Conservation (phyloP, 78 protist genomes). For the Isochrysis galbana region DNA sequence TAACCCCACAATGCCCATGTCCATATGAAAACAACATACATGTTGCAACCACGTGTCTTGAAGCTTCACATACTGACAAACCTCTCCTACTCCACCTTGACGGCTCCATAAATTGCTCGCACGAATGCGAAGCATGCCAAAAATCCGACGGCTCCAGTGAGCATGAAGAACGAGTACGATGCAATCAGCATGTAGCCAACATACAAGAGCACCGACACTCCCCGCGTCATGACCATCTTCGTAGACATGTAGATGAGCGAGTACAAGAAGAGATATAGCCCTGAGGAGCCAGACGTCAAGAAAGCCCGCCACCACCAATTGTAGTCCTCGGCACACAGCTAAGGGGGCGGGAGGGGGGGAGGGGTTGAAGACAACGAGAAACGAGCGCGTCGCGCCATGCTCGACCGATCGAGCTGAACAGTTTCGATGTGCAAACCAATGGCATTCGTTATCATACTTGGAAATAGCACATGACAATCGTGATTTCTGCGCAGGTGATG, state of each 20-base stretch:
- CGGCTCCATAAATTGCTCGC: constrained; percentile 34
- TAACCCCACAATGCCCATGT: too few relatives aligned
- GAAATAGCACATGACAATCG: constrained; percentile 65
- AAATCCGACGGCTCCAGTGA: constrained; percentile 79
- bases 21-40: too few relatives aligned
- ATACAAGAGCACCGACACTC: constrained; percentile 32
- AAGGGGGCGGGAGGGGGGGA: neutral
- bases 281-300: constrained; percentile 80
- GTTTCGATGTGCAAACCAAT: neutral
- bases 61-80: too few relatives aligned
- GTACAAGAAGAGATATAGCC: constrained; percentile 90
- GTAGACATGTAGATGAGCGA: constrained; percentile 82
- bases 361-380: too few relatives aligned
- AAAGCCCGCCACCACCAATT: constrained; percentile 72
- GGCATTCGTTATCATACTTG: too few relatives aligned
- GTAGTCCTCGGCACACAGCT: constrained; percentile 68
- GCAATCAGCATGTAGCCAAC: constrained; percentile 74
- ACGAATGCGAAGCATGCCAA: constrained; percentile 33
- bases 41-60: too few relatives aligned
- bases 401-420: too few relatives aligned
- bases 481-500: constrained; percentile 68
- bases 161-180: constrained; percentile 75
- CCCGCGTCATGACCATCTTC: constrained; percentile 55
- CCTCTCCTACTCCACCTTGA: constrained; percentile 44
- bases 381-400: too few relatives aligned